Base-by-base conservation (phyloP, 2,329 filamentous ascomycete species). In the Aspergillus ochraceoroseus region DNA sequence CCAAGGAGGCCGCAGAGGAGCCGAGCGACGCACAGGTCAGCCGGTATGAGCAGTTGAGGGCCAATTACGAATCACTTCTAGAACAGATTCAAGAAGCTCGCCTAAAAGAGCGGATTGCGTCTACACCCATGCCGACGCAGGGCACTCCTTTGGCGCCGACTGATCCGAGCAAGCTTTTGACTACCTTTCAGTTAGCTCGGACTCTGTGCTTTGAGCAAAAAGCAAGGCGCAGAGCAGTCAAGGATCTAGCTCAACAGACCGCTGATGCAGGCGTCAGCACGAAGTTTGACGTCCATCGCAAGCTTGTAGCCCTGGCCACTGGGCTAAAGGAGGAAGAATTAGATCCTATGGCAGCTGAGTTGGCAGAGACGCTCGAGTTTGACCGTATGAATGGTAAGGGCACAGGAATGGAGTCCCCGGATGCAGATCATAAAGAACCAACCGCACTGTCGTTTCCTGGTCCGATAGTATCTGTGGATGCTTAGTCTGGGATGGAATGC, bases 261-360 rank as follows among this genome's bases (percentile, higher is more conserved):
- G 62, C 62, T 5, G 67, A 70, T 47, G 67, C 68, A 1, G 68
- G 68, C 9, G 65, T 68, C 13, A 66, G 66, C 47, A 68, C 67
- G 30, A 69, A 66, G 39, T 62, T 71, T 13, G 67, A 70, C 37
- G 67, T 70, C 46, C 67, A 71, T 48, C 63, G 69, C 30, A 70
- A 65, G 46, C 58, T 72, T 4, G 68, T 72, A 11, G 61, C 67
- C 33, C 59, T 72, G 32, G 69, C 69, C 8, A 72, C 69, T 0
- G 67, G 68, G 0, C 53, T 72, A 13, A 67, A 66, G 43, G 69
- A 71, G 48, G 67, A 71, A 35, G 67, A 71, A 13, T 55, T 72
- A 7, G 69, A 72, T 41, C 65, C 61, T 2, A 70, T 72, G 67
- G 63, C 67, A 5, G 65, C 60, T 19, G 69, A 72, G 46, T 48